Base-by-base conservation (phyloP, 495 filamentous ascomycete genomes). In the Hypomontagnella monticulosa region DNA sequence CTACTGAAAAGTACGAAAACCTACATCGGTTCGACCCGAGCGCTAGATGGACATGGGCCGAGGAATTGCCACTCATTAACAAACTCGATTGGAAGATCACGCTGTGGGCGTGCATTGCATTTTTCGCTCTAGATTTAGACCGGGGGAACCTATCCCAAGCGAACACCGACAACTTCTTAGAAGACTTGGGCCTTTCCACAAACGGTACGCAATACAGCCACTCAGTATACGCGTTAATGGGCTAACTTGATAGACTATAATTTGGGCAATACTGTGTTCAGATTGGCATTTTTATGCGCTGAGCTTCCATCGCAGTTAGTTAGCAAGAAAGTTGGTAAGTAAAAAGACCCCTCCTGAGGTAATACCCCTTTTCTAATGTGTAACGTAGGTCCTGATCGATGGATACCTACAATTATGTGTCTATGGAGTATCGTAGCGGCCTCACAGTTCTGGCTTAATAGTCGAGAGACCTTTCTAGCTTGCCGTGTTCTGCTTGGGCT, bases 331-430 rank as follows among this genome's bases (percentile, higher is more conserved):
- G 48, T 92, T 27, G 76, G 58, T 93, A 43, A 90, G 92, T 0
- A 90, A 89, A 0, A 89, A 20, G 5, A 1, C 8, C n/a, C 14
- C 10, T 2, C 30, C n/a, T n/a, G n/a, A n/a, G n/a, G n/a, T 16
- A 3, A 16, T 9, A 3, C 10, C 5, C 19, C 15, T n/a, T 10
- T 43, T 15, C 11, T 52, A 14, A 61, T 19, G 36, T 16, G 3
- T n/a, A 0, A 1, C 23, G 37, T 72, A 18, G 92, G 92, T 0
- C 90, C 90, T 0, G 91, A 93, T 67, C 80, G 84, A 27, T 94
- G 91, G 91, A 93, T 96, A 66, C 90, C 91, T 0, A 81, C 91
- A 40, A 89, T 93, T 56, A 93, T 93, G 82, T 78, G 91, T 1
- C 80, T 81, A 2, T 94, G 91, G 91, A 89, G 87, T 70, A 60